phyloP scores from a whole-genome alignment of 768 basidiomycete genomes.

The Lactarius sp. region DNA sequence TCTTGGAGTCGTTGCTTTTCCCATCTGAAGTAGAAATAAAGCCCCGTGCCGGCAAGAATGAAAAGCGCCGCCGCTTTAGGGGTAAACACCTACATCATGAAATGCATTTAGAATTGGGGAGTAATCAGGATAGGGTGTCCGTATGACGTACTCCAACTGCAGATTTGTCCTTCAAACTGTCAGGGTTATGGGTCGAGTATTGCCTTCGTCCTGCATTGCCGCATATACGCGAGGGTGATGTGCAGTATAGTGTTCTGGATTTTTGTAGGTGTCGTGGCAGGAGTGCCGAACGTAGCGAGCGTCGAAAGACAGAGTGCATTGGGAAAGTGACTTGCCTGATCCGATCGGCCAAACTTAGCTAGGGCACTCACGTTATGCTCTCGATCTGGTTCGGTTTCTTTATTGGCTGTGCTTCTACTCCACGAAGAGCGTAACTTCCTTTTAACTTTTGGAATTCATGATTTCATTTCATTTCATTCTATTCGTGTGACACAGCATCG shows the following conservation, averaged over 20 bases:
- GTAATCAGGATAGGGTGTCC: not conserved
- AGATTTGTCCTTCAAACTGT: slow-evolving; percentile 19
- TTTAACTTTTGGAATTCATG: not conserved
- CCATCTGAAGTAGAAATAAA: slow-evolving; percentile 83
- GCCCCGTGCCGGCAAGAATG: slow-evolving; percentile 70
- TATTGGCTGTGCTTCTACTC: not conserved
- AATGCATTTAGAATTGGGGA: not conserved
- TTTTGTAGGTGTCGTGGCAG: slow-evolving; percentile 1
- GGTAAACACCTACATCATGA: slow-evolving; percentile 72
- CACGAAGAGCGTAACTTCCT: not conserved
- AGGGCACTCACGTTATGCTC: no score
- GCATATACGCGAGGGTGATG: not conserved
- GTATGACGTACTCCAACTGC: slow-evolving; percentile 22
- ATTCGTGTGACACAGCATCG: not conserved
- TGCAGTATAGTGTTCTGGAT: not conserved
- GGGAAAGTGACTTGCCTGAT: slow-evolving; percentile 16
- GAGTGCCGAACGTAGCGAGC: not conserved
- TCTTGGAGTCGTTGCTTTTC: slow-evolving; percentile 80
- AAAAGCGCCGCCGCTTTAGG: slow-evolving; percentile 81
- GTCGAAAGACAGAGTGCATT: slow-evolving; percentile 19
- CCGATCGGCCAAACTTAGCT: not conserved
- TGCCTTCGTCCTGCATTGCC: not conserved
- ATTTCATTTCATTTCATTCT: not conserved
- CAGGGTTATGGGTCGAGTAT: slow-evolving; percentile 8
- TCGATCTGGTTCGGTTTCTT: not conserved